Conservation (phyloP, 2,329 filamentous ascomycete species). For the Tolypocladium guangdongense region DNA sequence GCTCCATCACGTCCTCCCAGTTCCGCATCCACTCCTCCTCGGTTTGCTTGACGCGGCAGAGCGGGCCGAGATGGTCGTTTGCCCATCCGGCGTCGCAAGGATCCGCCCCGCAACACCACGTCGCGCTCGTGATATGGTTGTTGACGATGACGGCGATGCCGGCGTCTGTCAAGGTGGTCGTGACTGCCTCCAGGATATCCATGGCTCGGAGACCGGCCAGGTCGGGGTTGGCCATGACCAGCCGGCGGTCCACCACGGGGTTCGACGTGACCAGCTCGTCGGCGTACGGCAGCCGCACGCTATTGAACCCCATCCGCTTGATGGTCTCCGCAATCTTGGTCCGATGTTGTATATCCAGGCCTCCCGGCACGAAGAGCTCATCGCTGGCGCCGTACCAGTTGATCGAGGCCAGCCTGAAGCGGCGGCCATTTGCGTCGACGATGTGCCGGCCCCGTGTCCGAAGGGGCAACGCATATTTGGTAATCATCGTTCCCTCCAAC, state of each 20-base stretch:
- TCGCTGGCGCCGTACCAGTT: constrained; percentile 67
- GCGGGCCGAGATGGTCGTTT: constrained; percentile 49
- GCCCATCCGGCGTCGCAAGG: constrained; percentile 58
- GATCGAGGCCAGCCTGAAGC: constrained; percentile 52
- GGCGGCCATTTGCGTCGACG: constrained; percentile 43
- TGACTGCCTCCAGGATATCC: constrained; percentile 49
- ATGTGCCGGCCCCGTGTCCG: constrained; percentile 49
- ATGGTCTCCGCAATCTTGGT: constrained; percentile 49
- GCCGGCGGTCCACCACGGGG: constrained; percentile 36
- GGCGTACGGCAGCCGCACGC: constrained; percentile 56
- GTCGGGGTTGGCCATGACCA: constrained; percentile 49
- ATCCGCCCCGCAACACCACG: constrained; percentile 59
- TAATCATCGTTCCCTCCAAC: constrained; percentile 29
- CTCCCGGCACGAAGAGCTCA: constrained; percentile 52
- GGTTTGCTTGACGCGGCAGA: constrained; percentile 52
- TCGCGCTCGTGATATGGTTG: constrained; percentile 59
- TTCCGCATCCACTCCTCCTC: constrained; percentile 56
- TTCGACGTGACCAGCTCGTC: constrained; percentile 57
- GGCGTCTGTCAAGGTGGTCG: constrained; percentile 47
- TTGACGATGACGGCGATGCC: constrained; percentile 57
- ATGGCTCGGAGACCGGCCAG: constrained; percentile 44
- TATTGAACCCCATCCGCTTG: constrained; percentile 55
- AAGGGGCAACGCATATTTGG: constrained; percentile 44
- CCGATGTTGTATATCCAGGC: constrained; percentile 53
- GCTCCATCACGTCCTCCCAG: constrained; percentile 54